These are phyloP conservation scores for Apiospora rasikravindrae DNA, from an alignment of 2,329 filamentous ascomycete species.

Conservation along the genomic window DNA sequence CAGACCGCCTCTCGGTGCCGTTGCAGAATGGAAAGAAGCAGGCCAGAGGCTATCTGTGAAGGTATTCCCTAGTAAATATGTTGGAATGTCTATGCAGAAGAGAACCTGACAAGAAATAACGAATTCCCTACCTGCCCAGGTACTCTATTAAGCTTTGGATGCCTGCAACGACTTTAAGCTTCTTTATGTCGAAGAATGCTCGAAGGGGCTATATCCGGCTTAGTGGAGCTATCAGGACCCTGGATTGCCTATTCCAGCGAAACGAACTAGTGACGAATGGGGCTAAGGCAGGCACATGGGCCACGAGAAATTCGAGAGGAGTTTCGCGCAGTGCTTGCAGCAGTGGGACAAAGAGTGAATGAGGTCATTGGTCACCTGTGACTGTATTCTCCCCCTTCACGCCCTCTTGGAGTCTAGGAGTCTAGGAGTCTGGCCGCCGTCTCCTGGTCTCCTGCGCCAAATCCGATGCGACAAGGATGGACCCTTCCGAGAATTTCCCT, in stretches of 20 bases:
- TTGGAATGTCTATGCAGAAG: neutral
- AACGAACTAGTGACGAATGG: neutral
- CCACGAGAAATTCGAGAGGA: neutral
- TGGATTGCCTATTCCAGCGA: conserved; percentile 19
- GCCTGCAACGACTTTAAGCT: conserved; percentile 13
- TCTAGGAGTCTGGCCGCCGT: neutral
- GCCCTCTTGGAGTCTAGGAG: neutral
- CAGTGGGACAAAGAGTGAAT: conserved; percentile 1
- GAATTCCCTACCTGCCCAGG: neutral
- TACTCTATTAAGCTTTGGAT: neutral
- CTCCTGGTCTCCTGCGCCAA: neutral
- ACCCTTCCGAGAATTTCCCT: conserved; percentile 15
- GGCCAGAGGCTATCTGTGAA: too few relatives aligned
- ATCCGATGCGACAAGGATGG: conserved; percentile 17
- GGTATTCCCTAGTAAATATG: neutral
- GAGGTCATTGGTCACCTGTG: conserved; percentile 20
- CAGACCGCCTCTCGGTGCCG: too few relatives aligned
- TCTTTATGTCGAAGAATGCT: neutral
- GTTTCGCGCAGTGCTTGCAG: neutral
- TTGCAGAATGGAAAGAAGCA: too few relatives aligned
- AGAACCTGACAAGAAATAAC: neutral
- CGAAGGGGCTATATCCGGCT: neutral
- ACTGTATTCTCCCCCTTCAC: conserved; percentile 2
- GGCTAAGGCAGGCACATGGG: conserved; percentile 21
- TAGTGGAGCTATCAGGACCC: conserved; percentile 9